Percentiles rank a stretch among this genome's conserved stretches.
Evolutionary conservation across 345 rosid genomes (phyloP).

Genomic region (Bretschneidera sinensis): DNA sequence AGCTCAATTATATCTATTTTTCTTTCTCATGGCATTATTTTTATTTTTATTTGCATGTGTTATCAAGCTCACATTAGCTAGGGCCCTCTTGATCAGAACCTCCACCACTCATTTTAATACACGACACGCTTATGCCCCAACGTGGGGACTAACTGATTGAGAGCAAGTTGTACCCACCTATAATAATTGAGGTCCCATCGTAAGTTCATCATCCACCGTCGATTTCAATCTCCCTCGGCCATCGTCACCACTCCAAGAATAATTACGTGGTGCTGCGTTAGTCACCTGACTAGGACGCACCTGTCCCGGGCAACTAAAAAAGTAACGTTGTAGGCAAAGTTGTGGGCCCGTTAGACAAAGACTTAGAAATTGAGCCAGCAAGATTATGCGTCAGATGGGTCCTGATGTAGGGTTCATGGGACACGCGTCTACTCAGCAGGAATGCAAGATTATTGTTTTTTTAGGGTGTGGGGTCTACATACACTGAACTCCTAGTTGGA

Average conservation of each 20-base stretch:
- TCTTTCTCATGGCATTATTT: too few relatives aligned
- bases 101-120: too few relatives aligned
- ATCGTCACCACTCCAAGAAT: slow-evolving; percentile 5
- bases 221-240: neutral
- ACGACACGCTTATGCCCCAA: neutral
- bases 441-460: slow-evolving; percentile 16
- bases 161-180: too few relatives aligned
- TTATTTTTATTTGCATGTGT: neutral
- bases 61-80: neutral
- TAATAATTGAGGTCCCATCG: slow-evolving; percentile 8
- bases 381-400: slow-evolving; percentile 17
- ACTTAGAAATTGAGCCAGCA: slow-evolving; percentile 24
- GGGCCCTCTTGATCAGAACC: too few relatives aligned
- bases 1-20: too few relatives aligned
- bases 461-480: slow-evolving; percentile 6
- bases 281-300: neutral
- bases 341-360: slow-evolving; percentile 33
- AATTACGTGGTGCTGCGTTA: slow-evolving; percentile 21
- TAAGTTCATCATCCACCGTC: neutral
- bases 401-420: slow-evolving; percentile 20
- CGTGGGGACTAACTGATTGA: too few relatives aligned
- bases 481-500: slow-evolving; percentile 11
- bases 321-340: neutral
- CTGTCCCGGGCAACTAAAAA: slow-evolving; percentile 17
- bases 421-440: slow-evolving; percentile 38